A percentile compares a stretch with the other conserved stretches of the same genome.
phyloP scores from a whole-genome alignment of 805 yeast genomes.

The Teunomyces kruisii region DNA sequence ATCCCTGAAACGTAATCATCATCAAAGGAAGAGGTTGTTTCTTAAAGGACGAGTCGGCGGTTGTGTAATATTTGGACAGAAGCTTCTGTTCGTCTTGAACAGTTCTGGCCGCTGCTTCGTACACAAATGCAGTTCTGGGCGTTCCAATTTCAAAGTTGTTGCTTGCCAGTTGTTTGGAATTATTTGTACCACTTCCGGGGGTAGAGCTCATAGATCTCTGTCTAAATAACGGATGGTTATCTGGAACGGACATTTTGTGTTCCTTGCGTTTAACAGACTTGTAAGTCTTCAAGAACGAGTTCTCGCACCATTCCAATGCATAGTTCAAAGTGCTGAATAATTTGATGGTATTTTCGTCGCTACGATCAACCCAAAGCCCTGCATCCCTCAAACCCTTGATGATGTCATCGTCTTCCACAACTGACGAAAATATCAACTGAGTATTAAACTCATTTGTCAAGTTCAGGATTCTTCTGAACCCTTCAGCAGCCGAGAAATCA shows the following conservation, averaged over 20 bases:
- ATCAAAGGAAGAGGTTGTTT: conserved; percentile 63
- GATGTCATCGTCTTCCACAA: conserved; percentile 62
- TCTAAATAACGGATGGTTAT: conserved; percentile 5
- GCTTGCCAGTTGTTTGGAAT: conserved; percentile 14
- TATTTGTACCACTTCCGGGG: conserved; percentile 5
- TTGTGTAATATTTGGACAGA: conserved; percentile 51
- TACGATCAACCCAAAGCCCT: conserved; percentile 59
- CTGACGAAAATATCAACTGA: conserved; percentile 75
- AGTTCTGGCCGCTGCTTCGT: conserved; percentile 51
- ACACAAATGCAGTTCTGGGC: conserved; percentile 53
- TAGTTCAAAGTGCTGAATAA: conserved; percentile 78
- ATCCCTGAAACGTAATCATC: conserved; percentile 62
- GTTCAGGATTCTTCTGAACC: conserved; percentile 83
- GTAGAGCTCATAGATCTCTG: conserved; percentile 8
- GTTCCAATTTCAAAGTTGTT: conserved; percentile 39
- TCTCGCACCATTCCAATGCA: conserved; percentile 97
- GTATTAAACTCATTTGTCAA: conserved; percentile 68
- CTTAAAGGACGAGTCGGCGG: conserved; percentile 30
- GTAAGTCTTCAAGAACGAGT: conserved; percentile 72
- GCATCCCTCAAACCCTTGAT: conserved; percentile 77
- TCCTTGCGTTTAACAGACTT: conserved; percentile 31
- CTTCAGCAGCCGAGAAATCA: conserved; percentile 96
- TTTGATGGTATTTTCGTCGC: conserved; percentile 43
- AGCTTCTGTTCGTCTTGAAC: conserved; percentile 41
- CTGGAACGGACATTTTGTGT: conserved; percentile 12